Evolutionary conservation across 2,329 filamentous ascomycete genomes (phyloP).

Genomic region (Chrysoporthe austroafricana): DNA sequence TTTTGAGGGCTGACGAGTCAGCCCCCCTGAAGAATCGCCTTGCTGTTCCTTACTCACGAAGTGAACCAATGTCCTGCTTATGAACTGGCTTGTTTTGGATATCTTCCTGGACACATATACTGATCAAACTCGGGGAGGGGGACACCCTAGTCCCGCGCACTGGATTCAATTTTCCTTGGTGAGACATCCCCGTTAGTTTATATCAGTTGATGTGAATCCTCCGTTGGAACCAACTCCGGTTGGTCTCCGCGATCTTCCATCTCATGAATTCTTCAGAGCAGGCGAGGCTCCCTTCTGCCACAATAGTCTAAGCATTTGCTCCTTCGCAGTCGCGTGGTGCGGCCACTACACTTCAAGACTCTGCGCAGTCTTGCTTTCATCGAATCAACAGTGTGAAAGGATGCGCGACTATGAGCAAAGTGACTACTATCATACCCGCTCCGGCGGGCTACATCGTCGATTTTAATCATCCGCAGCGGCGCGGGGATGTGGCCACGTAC

Average conservation of each 20-base stretch:
- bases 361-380: neutral
- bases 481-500: slow-evolving; percentile 8
- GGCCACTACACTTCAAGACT: neutral
- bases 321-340: neutral
- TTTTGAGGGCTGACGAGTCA: neutral
- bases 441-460: slow-evolving; percentile 40
- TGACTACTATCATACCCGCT: slow-evolving; percentile 33
- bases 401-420: slow-evolving; percentile 30
- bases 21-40: neutral
- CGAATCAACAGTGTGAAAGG: neutral
- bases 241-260: neutral
- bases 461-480: slow-evolving; percentile 37
- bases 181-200: neutral
- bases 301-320: neutral
- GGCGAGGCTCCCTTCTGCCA: neutral
- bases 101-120: neutral
- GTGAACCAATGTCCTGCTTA: neutral
- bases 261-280: neutral
- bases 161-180: neutral
- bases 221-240: neutral
- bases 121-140: neutral
- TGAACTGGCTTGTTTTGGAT: neutral
- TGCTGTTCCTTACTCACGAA: neutral
- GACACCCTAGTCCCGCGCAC: neutral
- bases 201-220: neutral